Evolutionary conservation across 2,329 filamentous ascomycete species (phyloP), one percentile per base, ranked within the genome.

Genomic region (Plenodomus biglobosus): DNA sequence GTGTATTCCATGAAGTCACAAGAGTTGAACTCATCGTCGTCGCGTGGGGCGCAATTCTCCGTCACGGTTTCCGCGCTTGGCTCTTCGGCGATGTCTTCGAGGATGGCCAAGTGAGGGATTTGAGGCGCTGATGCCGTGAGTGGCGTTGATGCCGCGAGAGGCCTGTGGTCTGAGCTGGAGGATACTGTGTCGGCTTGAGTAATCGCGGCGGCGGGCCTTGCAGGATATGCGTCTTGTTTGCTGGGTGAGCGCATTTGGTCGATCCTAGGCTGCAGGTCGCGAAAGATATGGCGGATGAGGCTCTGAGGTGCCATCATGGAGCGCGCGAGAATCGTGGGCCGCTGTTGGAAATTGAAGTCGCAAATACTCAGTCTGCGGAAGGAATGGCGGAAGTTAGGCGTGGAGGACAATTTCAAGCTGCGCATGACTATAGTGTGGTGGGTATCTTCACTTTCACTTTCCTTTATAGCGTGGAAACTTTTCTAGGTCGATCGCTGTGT

Each of bases 251-350:
- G 27, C 27, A 32, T 32, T 32, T 32, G 27, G 11, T 32, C 27
- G 27, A 32, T 32, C 27, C 15, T 32, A 3, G 27, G 27, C 27
- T 18, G 3, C 20, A 18, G 19, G 13, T 15, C 40, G 21, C n/a
- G 41, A 40, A 62, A 61, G 21, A 59, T 47, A 35, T 56, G 52
- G 18, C 52, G 58, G 1, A 62, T 38, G 1, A 61, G 41, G 17
- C 8, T 54, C 18, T 38, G 42, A 1, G 34, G 45, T 11, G 50
- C 32, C 53, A 58, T 58, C 5, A 18, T 37, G 8, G 3, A 20
- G 39, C 10, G 4, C 3, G 17, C 5, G n/a, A 27, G 15, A 3
- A 18, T 3, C 8, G 15, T 18, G 6, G 16, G 35, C 11, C 4
- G 35, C 13, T 6, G 3, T 3, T 3, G 6, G 8, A 15, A 32